Conservation (phyloP, 2,329 filamentous ascomycete genomes). For the Aphanoascus verrucosus region DNA sequence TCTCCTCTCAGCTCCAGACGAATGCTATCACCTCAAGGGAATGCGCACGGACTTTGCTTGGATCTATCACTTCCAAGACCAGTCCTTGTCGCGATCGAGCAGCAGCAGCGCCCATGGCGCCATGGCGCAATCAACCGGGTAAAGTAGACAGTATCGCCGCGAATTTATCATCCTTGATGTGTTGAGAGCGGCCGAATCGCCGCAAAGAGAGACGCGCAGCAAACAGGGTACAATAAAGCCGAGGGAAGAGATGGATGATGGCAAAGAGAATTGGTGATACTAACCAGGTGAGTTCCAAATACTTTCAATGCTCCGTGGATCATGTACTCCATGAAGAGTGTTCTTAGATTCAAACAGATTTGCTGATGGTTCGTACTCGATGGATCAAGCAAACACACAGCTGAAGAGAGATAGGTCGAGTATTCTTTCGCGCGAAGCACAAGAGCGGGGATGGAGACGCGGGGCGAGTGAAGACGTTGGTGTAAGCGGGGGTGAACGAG, state of each 20-base stretch:
- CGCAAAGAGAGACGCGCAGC: not conserved
- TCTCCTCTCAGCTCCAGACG: too few relatives aligned
- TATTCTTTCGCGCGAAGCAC: not conserved
- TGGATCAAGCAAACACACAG: not conserved
- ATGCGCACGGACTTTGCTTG: too few relatives aligned
- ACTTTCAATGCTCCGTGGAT: not conserved
- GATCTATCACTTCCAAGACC: too few relatives aligned
- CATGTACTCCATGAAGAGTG: not conserved
- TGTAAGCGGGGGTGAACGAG: not conserved
- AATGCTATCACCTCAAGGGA: too few relatives aligned
- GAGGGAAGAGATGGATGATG: not conserved
- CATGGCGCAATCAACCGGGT: not conserved
- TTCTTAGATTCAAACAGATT: not conserved
- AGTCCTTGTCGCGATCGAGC: too few relatives aligned
- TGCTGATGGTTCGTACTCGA: not conserved
- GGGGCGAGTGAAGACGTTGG: not conserved
- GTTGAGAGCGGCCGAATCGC: not conserved
- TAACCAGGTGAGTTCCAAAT: constrained; percentile 1
- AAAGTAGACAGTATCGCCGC: not conserved
- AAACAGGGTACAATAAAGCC: not conserved
- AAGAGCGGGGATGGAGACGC: not conserved
- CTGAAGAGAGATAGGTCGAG: not conserved
- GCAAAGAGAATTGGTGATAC: not conserved
- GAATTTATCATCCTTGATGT: not conserved
- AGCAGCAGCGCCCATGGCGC: too few relatives aligned